A percentile compares a stretch with the other conserved stretches of the same genome.
These are phyloP conservation scores for Amaranthus palmeri DNA, from an alignment of 148 eudicot genomes.

Conservation along the genomic window DNA sequence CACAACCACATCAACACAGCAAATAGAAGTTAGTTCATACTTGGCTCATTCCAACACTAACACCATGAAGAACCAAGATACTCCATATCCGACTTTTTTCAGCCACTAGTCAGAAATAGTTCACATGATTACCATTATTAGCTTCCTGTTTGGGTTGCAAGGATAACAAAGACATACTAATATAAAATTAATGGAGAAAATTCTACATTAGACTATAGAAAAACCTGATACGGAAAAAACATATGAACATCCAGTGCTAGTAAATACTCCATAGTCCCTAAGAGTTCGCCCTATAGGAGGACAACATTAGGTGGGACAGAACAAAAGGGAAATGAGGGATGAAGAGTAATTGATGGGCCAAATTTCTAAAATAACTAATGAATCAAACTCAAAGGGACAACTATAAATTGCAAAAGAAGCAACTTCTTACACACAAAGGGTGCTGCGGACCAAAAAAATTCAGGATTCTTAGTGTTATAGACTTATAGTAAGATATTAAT, in stretches of 20 bases:
- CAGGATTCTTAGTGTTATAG: neutral
- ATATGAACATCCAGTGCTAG: neutral
- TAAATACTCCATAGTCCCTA: neutral
- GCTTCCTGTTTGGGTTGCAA: neutral
- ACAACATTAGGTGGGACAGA: too few species aligned
- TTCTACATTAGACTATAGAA: neutral
- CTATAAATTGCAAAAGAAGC: too few species aligned
- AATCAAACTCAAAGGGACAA: too few species aligned
- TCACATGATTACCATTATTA: neutral
- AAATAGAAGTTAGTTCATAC: neutral
- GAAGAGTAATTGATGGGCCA: too few species aligned
- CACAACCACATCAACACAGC: conserved; percentile 3
- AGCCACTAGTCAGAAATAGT: neutral
- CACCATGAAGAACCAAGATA: neutral
- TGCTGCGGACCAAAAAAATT: neutral
- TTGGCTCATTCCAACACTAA: neutral
- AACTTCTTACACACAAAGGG: too few species aligned
- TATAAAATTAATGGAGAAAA: neutral
- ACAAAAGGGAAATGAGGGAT: too few species aligned
- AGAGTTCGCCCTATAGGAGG: too few species aligned
- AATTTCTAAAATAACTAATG: too few species aligned
- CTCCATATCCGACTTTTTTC: neutral
- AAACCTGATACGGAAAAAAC: neutral
- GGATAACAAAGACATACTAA: neutral
- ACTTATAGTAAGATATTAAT: neutral